Base-by-base conservation (phyloP, 2,329 filamentous ascomycete species). In the Botrytis fragariae region DNA sequence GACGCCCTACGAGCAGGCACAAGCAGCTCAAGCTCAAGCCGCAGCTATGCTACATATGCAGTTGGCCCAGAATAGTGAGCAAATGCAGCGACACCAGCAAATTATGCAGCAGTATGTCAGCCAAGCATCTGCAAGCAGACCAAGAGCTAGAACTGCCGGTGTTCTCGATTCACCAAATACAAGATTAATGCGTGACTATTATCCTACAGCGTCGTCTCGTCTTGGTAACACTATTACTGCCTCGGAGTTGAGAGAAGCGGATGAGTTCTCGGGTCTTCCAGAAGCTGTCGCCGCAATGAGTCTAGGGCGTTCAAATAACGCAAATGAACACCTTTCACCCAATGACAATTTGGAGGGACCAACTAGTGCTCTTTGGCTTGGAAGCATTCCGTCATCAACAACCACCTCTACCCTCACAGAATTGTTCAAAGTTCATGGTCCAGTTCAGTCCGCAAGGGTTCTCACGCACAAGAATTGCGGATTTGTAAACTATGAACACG, bases 381-480 rank as follows among this genome's bases (percentile, higher is more conserved):
- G 96, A 72, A 98, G 95, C 82, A 98, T 99, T 74, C 96, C 96
- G 20, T 95, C 95, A 7, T 98, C 96, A 3, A 99, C 96, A 3
- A 99, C 96, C 0, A 95, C 96, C 18, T 97, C 95, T 1, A 98
- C 96, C 0, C 85, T 99, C 74, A 94, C 94, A 73, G 94, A 97
- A 77, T 97, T 98, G 84, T 99, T 99, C 85, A 93, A 93, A 82
- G 88, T 91, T n/a, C 97, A 96, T 77, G 96, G 96, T 16, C 88
- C 92, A 4, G 97, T 99, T 76, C 88, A 96, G 77, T 98, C 95
- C 5, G 95, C 94, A 42, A 89, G 96, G 76, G 96, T 99, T 7
- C 86, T 99, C 75, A 98, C 96, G 0, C 94, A 99, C 86, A 99
- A 99, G 87, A 98, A 97, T 83, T 99, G 96, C 81, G 96, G 95